Percentiles rank a stretch among this genome's conserved stretches.
These are phyloP conservation scores for Phlyctochytrium arcticum DNA, from an alignment of 192 early-diverging fungal genomes.

Conservation along the genomic window DNA sequence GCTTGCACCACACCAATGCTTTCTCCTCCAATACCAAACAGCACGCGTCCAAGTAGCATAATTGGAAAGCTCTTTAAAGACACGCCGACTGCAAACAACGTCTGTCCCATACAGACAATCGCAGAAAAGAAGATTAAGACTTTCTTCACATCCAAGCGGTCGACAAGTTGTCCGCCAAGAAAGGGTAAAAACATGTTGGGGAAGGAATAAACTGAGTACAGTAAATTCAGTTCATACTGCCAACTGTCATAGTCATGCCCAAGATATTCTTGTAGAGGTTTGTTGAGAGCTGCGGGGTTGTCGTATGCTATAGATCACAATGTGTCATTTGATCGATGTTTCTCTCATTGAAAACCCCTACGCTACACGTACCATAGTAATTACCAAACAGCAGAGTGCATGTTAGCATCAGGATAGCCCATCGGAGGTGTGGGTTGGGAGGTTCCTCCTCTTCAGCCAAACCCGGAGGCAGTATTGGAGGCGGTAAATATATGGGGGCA, in stretches of 20 bases:
- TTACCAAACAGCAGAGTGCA: constrained; percentile 47
- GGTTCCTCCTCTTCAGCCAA: not conserved
- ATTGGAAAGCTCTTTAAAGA: constrained; percentile 18
- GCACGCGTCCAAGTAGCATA: constrained; percentile 38
- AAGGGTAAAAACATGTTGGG: constrained; percentile 68
- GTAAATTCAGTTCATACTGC: constrained; percentile 57
- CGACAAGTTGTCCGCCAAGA: constrained; percentile 57
- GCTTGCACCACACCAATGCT: constrained; percentile 48
- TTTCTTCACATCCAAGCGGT: constrained; percentile 47
- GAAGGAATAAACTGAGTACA: constrained; percentile 60
- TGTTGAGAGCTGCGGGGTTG: constrained; percentile 52
- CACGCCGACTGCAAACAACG: constrained; percentile 60
- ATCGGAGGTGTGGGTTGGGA: constrained; percentile 22
- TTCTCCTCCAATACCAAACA: constrained; percentile 54
- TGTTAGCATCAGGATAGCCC: constrained; percentile 39
- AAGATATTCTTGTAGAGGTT: constrained; percentile 45
- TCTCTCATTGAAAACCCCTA: too few relatives aligned
- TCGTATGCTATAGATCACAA: constrained; percentile 44
- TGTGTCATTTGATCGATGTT: too few relatives aligned
- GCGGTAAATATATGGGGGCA: constrained; percentile 29
- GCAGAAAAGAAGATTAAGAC: constrained; percentile 54
- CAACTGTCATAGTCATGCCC: constrained; percentile 36
- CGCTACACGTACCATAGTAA: constrained; percentile 28
- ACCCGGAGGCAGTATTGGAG: not conserved
- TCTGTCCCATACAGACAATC: constrained; percentile 54